phyloP scores from a whole-genome alignment of 306 rosid species.

The Gastrolobium villosum region DNA sequence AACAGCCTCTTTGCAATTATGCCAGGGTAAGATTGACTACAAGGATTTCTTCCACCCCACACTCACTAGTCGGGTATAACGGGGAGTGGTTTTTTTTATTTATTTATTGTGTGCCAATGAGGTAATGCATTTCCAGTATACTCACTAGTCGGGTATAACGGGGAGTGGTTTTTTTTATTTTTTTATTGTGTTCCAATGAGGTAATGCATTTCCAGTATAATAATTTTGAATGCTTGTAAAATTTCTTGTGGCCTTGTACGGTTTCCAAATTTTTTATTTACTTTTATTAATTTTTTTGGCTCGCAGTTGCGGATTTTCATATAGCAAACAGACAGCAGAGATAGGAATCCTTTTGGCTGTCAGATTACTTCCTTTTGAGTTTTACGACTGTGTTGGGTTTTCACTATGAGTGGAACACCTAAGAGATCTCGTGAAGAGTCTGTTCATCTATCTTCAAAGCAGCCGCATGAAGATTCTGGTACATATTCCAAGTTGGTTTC shows the following conservation, averaged over 20 bases:
- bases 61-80: too few relatives aligned
- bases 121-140: too few relatives aligned
- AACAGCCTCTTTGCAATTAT: too few relatives aligned
- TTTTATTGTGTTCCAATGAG: background rate
- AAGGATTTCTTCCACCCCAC: too few relatives aligned
- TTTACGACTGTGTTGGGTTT: conserved; percentile 40
- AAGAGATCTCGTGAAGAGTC: conserved; percentile 85
- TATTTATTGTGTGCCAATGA: too few relatives aligned
- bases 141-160: too few relatives aligned
- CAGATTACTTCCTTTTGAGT: conserved; percentile 42
- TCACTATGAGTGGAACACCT: conserved; percentile 80
- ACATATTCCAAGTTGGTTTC: conserved; percentile 64
- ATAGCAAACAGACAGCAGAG: conserved; percentile 19
- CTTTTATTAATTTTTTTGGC: conserved; percentile 7
- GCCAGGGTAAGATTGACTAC: too few relatives aligned
- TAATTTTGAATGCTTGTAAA: conserved; percentile 11
- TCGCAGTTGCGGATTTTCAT: conserved; percentile 38
- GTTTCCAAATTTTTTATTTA: conserved; percentile 7
- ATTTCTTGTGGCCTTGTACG: conserved; percentile 4
- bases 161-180: too few relatives aligned
- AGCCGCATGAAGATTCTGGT: conserved; percentile 72
- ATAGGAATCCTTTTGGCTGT: conserved; percentile 33
- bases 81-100: too few relatives aligned
- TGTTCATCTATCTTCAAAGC: conserved; percentile 76
- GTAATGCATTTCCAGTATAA: conserved; percentile 21